Conservation (phyloP, 2,329 filamentous ascomycete genomes). For the Amphichorda felina region DNA sequence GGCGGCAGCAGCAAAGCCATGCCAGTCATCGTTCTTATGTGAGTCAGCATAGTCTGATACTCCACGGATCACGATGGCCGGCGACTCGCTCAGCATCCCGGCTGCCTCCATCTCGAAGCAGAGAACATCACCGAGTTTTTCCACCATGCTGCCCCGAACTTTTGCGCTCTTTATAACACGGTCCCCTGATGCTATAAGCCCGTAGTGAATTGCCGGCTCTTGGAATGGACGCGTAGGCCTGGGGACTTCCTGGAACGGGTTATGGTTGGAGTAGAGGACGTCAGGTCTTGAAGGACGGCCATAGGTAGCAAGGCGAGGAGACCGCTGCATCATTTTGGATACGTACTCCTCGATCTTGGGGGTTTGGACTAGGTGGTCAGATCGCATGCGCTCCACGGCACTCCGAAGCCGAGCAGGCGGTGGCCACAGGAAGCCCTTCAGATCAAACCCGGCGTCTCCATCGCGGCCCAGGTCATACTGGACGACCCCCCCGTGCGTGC, state of each 20-base stretch:
- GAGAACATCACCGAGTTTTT: not conserved
- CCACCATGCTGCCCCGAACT: not conserved
- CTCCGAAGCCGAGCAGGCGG: slow-evolving; percentile 1
- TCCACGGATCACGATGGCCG: slow-evolving; percentile 16
- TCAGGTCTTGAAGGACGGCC: too few species aligned
- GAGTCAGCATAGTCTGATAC: slow-evolving; percentile 21
- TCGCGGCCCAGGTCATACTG: slow-evolving; percentile 4
- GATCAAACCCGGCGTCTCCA: slow-evolving; percentile 1
- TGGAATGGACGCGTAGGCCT: not conserved
- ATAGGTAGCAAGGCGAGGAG: too few species aligned
- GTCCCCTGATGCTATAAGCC: slow-evolving; percentile 6
- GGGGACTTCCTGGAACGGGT: too few species aligned
- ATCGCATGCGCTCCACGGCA: not conserved
- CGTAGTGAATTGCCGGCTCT: slow-evolving; percentile 3
- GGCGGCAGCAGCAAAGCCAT: slow-evolving; percentile 12
- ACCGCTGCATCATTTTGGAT: too few species aligned
- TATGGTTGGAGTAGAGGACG: too few species aligned
- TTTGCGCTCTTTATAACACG: slow-evolving; percentile 3
- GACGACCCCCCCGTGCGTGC: slow-evolving; percentile 2
- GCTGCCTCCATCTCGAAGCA: slow-evolving; percentile 6
- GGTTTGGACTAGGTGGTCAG: too few species aligned
- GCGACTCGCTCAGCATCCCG: slow-evolving; percentile 9
- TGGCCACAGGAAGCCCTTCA: slow-evolving; percentile 7
- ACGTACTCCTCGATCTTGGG: too few species aligned
- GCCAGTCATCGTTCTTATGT: slow-evolving; percentile 15